Evolutionary conservation across 139 green algal species (phyloP).

Genomic region (Chlorella sp.): DNA sequence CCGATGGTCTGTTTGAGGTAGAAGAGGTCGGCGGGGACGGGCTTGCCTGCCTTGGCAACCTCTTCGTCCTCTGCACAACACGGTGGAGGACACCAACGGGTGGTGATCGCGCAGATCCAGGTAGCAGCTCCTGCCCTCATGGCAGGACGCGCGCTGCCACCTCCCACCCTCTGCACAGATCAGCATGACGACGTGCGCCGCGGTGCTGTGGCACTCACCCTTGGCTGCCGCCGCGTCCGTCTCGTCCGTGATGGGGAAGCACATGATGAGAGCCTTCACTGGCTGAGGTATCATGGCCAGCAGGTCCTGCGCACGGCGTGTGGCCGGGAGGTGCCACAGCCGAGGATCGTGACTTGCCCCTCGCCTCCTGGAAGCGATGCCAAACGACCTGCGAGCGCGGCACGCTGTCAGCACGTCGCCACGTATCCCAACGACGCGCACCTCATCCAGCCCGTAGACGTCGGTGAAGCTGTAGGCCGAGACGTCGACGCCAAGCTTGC

Average conservation of each 20-base stretch:
- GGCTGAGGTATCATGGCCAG: constrained; percentile 82
- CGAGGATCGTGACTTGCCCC: too few species aligned
- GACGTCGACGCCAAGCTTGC: constrained; percentile 53
- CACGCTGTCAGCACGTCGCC: neutral
- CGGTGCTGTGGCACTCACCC: too few species aligned
- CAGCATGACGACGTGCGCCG: too few species aligned
- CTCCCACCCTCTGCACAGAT: too few species aligned
- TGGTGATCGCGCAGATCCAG: too few species aligned
- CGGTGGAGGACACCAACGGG: too few species aligned
- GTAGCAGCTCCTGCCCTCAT: too few species aligned
- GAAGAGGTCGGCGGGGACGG: constrained; percentile 32
- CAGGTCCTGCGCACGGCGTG: constrained; percentile 45
- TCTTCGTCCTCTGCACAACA: constrained; percentile 28
- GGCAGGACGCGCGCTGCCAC: too few species aligned
- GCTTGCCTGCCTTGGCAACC: neutral
- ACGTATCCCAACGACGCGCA: constrained; percentile 13
- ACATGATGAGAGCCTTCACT: constrained; percentile 74
- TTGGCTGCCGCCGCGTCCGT: constrained; percentile 52
- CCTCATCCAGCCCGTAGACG: constrained; percentile 73
- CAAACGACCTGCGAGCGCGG: neutral
- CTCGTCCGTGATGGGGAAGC: constrained; percentile 76
- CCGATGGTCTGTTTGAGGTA: constrained; percentile 92
- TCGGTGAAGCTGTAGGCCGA: constrained; percentile 58
- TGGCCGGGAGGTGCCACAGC: too few species aligned
- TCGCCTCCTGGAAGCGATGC: too few species aligned